Evolutionary conservation across 441 rosid genomes (phyloP), one percentile per base, ranked within the genome.

Genomic region (Flueggea neowawraea): DNA sequence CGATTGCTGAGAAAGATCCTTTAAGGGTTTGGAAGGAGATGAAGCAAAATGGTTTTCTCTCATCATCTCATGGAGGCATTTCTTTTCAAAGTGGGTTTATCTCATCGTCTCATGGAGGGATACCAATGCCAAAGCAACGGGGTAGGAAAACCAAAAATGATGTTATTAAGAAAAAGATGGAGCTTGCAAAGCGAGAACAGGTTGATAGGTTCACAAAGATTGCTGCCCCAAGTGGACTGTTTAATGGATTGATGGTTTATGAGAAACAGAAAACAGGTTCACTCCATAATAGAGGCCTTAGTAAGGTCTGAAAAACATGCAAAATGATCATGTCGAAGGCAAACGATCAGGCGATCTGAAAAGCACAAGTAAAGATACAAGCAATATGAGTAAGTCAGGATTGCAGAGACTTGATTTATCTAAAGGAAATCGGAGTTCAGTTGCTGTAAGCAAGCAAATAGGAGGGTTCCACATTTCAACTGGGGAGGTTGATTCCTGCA

Each of bases 161-260:
- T 53, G 33, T 67, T 60, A 59, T 77, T 10, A 86, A 83, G 86
- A 87, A 80, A 76, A 91, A 54, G 77, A 80, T 80, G 69, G 97
- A 94, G 64, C 71, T 82, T 10, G 96, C 91, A 4, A 91, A 78
- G 85, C 82, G 60, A 77, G 95, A 91, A 73, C 91, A 80, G 70
- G 85, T 77, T 47, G 96, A 87, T 68, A 82, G 87, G 78, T 86
- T 94, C 61, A 68, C 96, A 9, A 89, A 84, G 77, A 75, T 89
- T 60, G 84, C 96, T 17, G 91, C 96, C 22, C 99, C 99, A 1
- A 94, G 95, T 73, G 97, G 96, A 48, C 78, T 91, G 73, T 84
- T 94, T 62, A 89, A 84, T 54, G 96, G 80, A 49, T 63, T 91
- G 76, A 94, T 91, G 69, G 97, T 94, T 86, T 67, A 89, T 95